These are phyloP conservation scores for Hymenoscyphus infarciens DNA, from an alignment of 2,329 filamentous ascomycete genomes.

Conservation along the genomic window DNA sequence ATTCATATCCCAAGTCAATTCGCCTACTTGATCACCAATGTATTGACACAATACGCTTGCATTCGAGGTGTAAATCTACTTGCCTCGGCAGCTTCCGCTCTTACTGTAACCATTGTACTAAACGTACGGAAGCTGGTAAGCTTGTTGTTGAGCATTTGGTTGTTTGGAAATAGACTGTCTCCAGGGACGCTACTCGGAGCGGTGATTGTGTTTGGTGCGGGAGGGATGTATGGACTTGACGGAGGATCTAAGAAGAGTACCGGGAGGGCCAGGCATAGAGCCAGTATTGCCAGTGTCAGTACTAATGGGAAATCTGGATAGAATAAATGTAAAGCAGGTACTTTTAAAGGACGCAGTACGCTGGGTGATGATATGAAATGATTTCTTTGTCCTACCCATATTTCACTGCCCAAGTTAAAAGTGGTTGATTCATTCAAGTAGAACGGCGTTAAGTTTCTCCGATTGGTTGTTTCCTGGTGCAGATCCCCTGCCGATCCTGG, in stretches of 20 bases:
- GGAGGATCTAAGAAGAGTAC: constrained; percentile 36
- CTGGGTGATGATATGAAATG: not conserved
- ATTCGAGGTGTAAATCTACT: constrained; percentile 96
- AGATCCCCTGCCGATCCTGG: not conserved
- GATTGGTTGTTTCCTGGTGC: not conserved
- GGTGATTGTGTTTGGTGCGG: constrained; percentile 81
- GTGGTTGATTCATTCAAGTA: not conserved
- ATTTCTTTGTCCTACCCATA: not conserved
- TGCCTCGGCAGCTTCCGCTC: constrained; percentile 79
- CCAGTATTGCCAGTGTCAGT: constrained; percentile 21
- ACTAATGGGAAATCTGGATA: constrained; percentile 31
- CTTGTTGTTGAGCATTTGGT: constrained; percentile 83
- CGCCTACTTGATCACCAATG: constrained; percentile 68
- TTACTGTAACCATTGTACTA: constrained; percentile 94
- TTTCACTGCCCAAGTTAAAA: not conserved
- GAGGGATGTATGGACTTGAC: constrained; percentile 86
- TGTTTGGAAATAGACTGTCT: constrained; percentile 84
- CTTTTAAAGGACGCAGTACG: not conserved
- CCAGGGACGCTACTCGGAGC: constrained; percentile 77
- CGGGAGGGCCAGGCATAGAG: constrained; percentile 35
- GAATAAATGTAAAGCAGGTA: constrained; percentile 1
- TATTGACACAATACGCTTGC: constrained; percentile 88
- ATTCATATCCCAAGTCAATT: constrained; percentile 64
- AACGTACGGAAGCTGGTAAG: constrained; percentile 95
- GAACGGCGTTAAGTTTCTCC: not conserved